Evolutionary conservation across 345 rosid species (phyloP).

Genomic region (Rhizophora apiculata): DNA sequence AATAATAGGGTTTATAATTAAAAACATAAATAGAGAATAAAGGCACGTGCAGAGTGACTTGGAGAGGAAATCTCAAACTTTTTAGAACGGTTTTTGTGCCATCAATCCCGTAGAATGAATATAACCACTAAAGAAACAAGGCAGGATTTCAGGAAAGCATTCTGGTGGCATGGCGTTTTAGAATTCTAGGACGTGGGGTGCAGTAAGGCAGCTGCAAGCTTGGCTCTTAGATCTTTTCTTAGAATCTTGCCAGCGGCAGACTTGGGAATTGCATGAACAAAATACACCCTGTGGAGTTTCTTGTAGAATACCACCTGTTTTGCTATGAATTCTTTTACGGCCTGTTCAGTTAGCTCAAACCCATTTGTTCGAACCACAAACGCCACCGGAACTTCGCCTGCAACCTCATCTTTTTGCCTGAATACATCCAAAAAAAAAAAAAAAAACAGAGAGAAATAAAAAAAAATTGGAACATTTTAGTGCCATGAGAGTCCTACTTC

Average conservation of each 20-base stretch:
- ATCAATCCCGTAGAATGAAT: no score
- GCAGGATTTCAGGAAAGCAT: neutral
- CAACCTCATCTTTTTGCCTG: constrained; percentile 77
- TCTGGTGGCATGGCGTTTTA: no score
- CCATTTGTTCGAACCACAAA: constrained; percentile 73
- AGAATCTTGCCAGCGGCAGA: constrained; percentile 87
- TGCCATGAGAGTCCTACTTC: neutral
- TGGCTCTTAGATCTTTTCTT: constrained; percentile 78
- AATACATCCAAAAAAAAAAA: neutral
- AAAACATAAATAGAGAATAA: no score
- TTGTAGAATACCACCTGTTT: constrained; percentile 94
- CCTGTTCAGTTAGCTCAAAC: constrained; percentile 54
- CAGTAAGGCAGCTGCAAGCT: constrained; percentile 30
- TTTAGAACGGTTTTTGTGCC: no score
- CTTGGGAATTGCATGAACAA: constrained; percentile 79
- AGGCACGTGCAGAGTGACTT: no score
- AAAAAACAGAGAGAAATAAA: no score
- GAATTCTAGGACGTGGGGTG: constrained; percentile 9
- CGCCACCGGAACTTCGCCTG: constrained; percentile 93
- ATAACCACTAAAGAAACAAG: neutral
- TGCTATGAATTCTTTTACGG: constrained; percentile 63
- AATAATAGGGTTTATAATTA: no score
- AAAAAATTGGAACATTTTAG: neutral
- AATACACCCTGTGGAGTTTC: constrained; percentile 68
- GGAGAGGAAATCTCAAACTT: no score